A percentile compares a stretch with the other conserved stretches of the same genome.
These are phyloP conservation scores for Chalara sp. DNA, from an alignment of 2,329 filamentous ascomycete species.

Conservation along the genomic window DNA sequence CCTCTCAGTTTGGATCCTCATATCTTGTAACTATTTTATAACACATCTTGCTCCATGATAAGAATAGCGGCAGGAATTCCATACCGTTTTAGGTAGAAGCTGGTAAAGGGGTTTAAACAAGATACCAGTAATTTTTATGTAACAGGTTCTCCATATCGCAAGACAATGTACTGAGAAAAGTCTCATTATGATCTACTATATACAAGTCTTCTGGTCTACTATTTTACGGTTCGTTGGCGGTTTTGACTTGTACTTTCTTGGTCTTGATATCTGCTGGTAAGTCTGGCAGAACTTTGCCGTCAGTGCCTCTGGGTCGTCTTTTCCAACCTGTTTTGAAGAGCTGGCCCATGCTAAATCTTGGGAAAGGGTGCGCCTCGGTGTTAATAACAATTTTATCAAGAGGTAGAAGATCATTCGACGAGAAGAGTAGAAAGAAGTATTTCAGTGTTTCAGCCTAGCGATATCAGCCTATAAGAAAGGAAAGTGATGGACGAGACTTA, in stretches of 20 bases:
- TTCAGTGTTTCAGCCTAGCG: slow-evolving; percentile 86
- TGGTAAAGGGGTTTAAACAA: no score
- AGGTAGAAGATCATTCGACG: slow-evolving; percentile 72
- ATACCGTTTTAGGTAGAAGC: no score
- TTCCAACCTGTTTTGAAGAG: slow-evolving; percentile 78
- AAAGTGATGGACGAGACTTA: slow-evolving; percentile 36
- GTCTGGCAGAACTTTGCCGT: slow-evolving; percentile 25
- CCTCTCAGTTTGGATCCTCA: no score
- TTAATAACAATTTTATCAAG: slow-evolving; percentile 88
- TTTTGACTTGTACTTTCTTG: background rate
- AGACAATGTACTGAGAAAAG: no score
- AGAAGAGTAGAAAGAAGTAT: slow-evolving; percentile 95
- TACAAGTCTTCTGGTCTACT: no score
- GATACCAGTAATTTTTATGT: no score
- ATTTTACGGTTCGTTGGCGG: no score
- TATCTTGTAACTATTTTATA: no score
- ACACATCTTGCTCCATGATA: no score
- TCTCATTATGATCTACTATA: no score
- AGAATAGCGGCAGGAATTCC: no score
- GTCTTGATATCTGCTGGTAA: slow-evolving; percentile 7
- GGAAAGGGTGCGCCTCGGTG: slow-evolving; percentile 89
- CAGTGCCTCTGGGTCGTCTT: slow-evolving; percentile 51
- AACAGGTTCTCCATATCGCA: no score
- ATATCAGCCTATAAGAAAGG: background rate
- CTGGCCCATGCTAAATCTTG: slow-evolving; percentile 73